Base-by-base conservation (phyloP, 176 grass and related monocot genomes). In the Aegilops tauschii region DNA sequence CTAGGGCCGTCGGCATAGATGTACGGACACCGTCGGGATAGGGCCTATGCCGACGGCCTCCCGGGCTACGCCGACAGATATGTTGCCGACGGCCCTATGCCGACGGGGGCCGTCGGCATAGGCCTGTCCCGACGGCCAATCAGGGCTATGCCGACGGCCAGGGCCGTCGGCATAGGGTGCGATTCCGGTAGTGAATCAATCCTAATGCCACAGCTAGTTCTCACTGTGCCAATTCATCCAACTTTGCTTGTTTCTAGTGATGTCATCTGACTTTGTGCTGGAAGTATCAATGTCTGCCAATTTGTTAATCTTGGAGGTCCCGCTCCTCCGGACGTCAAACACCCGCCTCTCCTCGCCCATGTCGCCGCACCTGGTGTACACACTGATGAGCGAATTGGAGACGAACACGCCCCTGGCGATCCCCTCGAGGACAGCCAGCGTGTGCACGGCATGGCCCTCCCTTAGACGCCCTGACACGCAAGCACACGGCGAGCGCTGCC, bases 141-240 rank as follows among this genome's bases (percentile, higher is more conserved):
- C 23, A 25, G 23, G 23, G 23, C 23, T 25, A 25, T 25, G 23
- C 23, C 23, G 23, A 25, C 23, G 23, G 23, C 23, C 23, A 25
- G 23, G 23, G 23, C 23, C 23, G 23, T 25, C 23, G 23, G 23
- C 23, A 25, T 25, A 25, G 23, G 23, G 23, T 25, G 23, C 23
- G 23, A 25, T 25, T 25, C 23, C 23, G 23, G 23, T 25, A 25
- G 73, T 66, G 88, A 76, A 95, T 90, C 82, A 92, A 84, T 54
- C 88, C 90, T 20, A 95, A 89, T 35, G 90, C 93, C 37, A 95
- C 88, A 27, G 79, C 88, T 82, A 95, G 71, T 67, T 88, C 62
- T 95, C 90, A 50, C 93, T 88, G 56, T 92, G 93, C 85, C 87
- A 91, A 67, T 89, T 89, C 37, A 76, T 80, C 40, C 66, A 63